Conservation (phyloP, 345 rosid species). For the Physaria fendleri region DNA sequence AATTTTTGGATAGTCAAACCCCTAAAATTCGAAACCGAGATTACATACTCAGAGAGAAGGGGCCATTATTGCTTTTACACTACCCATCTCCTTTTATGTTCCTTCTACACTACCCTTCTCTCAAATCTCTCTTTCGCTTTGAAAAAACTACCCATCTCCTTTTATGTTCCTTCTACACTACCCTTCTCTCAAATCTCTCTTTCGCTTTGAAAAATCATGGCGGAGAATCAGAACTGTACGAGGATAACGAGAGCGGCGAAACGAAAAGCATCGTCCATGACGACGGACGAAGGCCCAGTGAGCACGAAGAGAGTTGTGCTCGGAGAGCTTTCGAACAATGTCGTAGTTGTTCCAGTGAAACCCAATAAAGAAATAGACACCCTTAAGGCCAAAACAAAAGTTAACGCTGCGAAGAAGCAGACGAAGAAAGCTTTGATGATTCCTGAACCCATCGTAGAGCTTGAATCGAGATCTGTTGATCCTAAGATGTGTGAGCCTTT, state of each 20-base stretch:
- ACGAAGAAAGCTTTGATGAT: constrained; percentile 11
- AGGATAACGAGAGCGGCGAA: constrained; percentile 28
- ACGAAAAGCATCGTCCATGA: constrained; percentile 21
- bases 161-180: neutral
- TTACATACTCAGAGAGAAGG: too few relatives aligned
- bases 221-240: constrained; percentile 24
- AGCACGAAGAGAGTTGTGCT: constrained; percentile 21
- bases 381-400: neutral
- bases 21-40: too few relatives aligned
- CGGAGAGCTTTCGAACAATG: constrained; percentile 24
- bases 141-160: neutral
- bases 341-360: neutral
- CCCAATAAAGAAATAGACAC: neutral
- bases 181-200: neutral
- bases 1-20: too few relatives aligned
- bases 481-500: constrained; percentile 27
- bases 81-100: too few relatives aligned
- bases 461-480: constrained; percentile 21
- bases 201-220: neutral
- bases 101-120: too few relatives aligned
- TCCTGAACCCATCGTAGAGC: neutral
- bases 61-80: too few relatives aligned
- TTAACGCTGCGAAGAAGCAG: constrained; percentile 7
- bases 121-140: too few relatives aligned
- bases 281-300: constrained; percentile 1